Evolutionary conservation across 352 stramenopile genomes (phyloP).

Genomic region (Globisporangium paroecandrum): DNA sequence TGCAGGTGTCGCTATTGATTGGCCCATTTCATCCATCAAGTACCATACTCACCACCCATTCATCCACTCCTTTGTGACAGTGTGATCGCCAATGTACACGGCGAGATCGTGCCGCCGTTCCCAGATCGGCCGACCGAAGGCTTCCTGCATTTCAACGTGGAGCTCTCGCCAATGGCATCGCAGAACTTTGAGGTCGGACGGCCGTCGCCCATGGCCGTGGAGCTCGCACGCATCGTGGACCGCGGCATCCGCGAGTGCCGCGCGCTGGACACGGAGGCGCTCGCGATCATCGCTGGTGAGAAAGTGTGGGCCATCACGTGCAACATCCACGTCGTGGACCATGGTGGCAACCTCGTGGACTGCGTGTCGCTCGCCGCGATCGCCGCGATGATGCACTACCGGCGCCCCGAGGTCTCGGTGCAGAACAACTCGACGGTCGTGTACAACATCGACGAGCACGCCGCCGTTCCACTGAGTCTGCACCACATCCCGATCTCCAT

Average conservation of each 20-base stretch:
- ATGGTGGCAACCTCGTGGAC: constrained; percentile 92
- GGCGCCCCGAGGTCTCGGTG: constrained; percentile 86
- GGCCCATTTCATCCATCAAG: background rate
- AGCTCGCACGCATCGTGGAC: constrained; percentile 90
- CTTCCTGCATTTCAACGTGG: constrained; percentile 83
- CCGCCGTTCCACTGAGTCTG: constrained; percentile 90
- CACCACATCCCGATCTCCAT: constrained; percentile 96
- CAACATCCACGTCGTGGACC: constrained; percentile 89
- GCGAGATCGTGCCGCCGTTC: constrained; percentile 83
- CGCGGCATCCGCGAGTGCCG: constrained; percentile 88
- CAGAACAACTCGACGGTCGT: constrained; percentile 55
- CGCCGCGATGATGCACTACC: constrained; percentile 92
- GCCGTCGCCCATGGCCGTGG: constrained; percentile 45
- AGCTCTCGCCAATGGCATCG: constrained; percentile 81
- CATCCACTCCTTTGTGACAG: constrained; percentile 21
- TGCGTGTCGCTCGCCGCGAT: constrained; percentile 90
- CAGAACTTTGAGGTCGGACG: constrained; percentile 71
- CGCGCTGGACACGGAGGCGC: constrained; percentile 92
- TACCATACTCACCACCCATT: background rate
- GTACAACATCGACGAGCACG: constrained; percentile 86
- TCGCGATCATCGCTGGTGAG: constrained; percentile 90
- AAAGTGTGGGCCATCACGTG: constrained; percentile 94
- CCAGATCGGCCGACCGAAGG: constrained; percentile 84
- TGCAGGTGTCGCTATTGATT: background rate
- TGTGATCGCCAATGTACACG: constrained; percentile 78